Conservation (phyloP, 192 early-diverging fungal species). For the Nowakowskiella sp. region DNA sequence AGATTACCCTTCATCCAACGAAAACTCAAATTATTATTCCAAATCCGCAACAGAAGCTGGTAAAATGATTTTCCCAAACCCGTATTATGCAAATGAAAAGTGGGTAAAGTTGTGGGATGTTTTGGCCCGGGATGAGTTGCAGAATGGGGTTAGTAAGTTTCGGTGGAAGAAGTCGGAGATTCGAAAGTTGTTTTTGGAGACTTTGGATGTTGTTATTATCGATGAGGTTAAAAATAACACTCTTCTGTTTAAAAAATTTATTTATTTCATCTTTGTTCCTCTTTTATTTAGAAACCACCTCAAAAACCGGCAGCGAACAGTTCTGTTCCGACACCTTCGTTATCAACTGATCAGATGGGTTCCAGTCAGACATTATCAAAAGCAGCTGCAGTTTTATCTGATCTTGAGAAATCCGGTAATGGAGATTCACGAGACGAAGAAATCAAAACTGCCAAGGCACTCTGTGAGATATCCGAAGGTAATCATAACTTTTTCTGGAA, state of each 20-base stretch:
- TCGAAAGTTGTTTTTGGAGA: conserved; percentile 23
- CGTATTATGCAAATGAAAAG: conserved; percentile 6
- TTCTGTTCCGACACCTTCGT: background rate
- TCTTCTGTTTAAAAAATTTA: too few species aligned
- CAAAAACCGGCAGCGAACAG: background rate
- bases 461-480: conserved; percentile 43
- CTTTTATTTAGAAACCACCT: background rate
- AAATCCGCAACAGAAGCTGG: conserved; percentile 10
- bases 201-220: conserved; percentile 20
- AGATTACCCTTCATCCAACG: background rate
- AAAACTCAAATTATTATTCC: background rate
- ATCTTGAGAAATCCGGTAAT: background rate
- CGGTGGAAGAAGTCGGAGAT: conserved; percentile 37
- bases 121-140: conserved; percentile 25
- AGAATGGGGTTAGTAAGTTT: conserved; percentile 22
- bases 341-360: background rate
- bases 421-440: conserved; percentile 31
- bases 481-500: background rate
- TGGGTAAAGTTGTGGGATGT: conserved; percentile 24
- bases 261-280: conserved; percentile 8
- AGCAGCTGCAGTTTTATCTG: background rate
- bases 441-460: conserved; percentile 32
- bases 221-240: conserved; percentile 23
- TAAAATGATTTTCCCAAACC: conserved; percentile 17
- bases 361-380: background rate